phyloP scores from a whole-genome alignment of 345 rosid genomes.

The Hibiscus syriacus region DNA sequence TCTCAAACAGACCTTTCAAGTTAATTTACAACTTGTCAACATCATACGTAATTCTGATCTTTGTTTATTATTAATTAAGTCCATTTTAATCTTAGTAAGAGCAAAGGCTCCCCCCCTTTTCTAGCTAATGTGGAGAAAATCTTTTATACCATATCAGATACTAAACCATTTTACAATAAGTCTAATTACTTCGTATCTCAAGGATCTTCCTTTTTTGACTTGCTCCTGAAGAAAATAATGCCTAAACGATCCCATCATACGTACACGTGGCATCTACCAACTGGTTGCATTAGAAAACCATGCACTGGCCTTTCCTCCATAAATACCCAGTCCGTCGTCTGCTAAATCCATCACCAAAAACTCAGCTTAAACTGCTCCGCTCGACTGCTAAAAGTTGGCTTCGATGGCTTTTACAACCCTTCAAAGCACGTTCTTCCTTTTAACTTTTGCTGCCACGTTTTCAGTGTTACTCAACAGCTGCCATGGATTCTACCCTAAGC shows the following conservation, averaged over 20 bases:
- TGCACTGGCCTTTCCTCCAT: conserved; percentile 3
- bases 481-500: conserved; percentile 6
- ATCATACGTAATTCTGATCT: neutral
- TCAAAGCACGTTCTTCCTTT: neutral
- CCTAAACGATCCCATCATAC: neutral
- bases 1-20: neutral
- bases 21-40: neutral
- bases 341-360: neutral
- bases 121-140: neutral
- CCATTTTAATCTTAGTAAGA: neutral
- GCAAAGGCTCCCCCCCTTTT: neutral
- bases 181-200: neutral
- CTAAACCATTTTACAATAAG: neutral
- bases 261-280: neutral
- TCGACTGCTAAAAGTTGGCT: no score
- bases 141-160: no score
- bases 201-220: neutral
- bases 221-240: neutral
- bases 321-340: neutral
- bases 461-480: neutral
- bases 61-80: neutral
- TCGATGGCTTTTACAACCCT: neutral
- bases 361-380: neutral
- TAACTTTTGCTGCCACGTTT: neutral
- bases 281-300: conserved; percentile 6